These are phyloP conservation scores for Colletotrichum euphorbiae DNA, from an alignment of 2,329 filamentous ascomycete genomes.

Conservation along the genomic window DNA sequence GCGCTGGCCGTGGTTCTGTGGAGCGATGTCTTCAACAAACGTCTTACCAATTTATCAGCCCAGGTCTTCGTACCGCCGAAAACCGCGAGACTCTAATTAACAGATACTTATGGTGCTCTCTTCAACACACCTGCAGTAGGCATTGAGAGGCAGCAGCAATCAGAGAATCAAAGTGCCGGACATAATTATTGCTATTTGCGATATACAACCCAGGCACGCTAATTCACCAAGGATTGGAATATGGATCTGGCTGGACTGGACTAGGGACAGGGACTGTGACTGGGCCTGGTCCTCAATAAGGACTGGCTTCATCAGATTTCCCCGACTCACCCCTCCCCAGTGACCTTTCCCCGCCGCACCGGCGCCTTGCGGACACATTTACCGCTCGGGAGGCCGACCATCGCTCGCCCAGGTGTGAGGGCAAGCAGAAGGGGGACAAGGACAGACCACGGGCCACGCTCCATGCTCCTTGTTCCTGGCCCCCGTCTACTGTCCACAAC, in stretches of 20 bases:
- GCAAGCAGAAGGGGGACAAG: slow-evolving; percentile 20
- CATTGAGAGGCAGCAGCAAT: not conserved
- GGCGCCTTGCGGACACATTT: slow-evolving; percentile 33
- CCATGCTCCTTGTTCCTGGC: slow-evolving; percentile 38
- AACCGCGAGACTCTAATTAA: not conserved
- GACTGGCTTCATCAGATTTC: slow-evolving; percentile 13
- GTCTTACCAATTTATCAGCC: not conserved
- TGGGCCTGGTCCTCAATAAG: slow-evolving; percentile 20
- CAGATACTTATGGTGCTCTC: not conserved
- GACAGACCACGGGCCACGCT: slow-evolving; percentile 35
- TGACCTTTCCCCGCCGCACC: slow-evolving; percentile 38
- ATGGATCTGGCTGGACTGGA: slow-evolving; percentile 28
- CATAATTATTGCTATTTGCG: slow-evolving; percentile 36
- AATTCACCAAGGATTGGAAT: slow-evolving; percentile 21
- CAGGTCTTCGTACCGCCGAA: not conserved
- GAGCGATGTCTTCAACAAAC: not conserved
- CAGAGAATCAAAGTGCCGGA: slow-evolving; percentile 7
- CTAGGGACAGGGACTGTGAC: slow-evolving; percentile 11
- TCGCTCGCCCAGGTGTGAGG: slow-evolving; percentile 21
- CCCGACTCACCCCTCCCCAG: slow-evolving; percentile 33
- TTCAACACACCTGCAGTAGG: not conserved
- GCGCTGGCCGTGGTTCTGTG: not conserved
- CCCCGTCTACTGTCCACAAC: slow-evolving; percentile 29
- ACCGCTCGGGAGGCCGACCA: slow-evolving; percentile 39
- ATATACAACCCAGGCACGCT: slow-evolving; percentile 32